Percentiles rank a stretch among this genome's conserved stretches.
phyloP scores from a whole-genome alignment of 208 protist genomes.

The Leishmania gerbilli region DNA sequence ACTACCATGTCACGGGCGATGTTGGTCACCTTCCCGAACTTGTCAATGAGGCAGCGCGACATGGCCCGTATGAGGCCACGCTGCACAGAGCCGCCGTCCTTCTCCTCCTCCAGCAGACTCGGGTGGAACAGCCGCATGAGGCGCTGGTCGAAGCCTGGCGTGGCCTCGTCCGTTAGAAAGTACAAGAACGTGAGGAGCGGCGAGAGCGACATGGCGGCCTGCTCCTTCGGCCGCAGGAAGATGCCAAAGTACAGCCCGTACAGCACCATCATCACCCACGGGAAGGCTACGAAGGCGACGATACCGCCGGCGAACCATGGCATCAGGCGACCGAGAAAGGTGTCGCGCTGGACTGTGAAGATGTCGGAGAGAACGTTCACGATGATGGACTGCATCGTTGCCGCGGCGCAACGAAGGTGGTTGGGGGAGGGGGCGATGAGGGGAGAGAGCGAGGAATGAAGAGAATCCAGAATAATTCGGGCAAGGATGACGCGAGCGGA shows the following conservation, averaged over 20 bases:
- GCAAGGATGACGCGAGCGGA: neutral
- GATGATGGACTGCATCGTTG: conserved; percentile 15
- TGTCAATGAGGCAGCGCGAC: conserved; percentile 64
- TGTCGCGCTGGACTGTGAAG: conserved; percentile 21
- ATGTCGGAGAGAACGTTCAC: conserved; percentile 22
- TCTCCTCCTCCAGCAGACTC: conserved; percentile 43
- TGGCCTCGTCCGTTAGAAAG: conserved; percentile 67
- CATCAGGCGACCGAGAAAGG: conserved; percentile 10
- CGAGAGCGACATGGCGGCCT: conserved; percentile 34
- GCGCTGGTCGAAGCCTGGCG: conserved; percentile 64
- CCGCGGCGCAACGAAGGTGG: neutral
- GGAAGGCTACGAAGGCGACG: conserved; percentile 35
- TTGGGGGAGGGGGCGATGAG: neutral
- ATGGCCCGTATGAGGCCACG: conserved; percentile 79
- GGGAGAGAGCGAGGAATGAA: neutral
- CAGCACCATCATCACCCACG: conserved; percentile 43
- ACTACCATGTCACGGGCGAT: conserved; percentile 59
- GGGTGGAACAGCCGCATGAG: conserved; percentile 82
- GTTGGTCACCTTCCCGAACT: conserved; percentile 50
- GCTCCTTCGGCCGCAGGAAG: conserved; percentile 45
- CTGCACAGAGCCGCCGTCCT: conserved; percentile 45
- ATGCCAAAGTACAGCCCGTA: conserved; percentile 53
- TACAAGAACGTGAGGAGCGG: conserved; percentile 76
- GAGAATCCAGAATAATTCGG: neutral
- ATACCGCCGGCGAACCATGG: conserved; percentile 27